A percentile compares a stretch with the other conserved stretches of the same genome.
Conservation (phyloP, 192 early-diverging fungal species). For the Coemansia sp. region DNA sequence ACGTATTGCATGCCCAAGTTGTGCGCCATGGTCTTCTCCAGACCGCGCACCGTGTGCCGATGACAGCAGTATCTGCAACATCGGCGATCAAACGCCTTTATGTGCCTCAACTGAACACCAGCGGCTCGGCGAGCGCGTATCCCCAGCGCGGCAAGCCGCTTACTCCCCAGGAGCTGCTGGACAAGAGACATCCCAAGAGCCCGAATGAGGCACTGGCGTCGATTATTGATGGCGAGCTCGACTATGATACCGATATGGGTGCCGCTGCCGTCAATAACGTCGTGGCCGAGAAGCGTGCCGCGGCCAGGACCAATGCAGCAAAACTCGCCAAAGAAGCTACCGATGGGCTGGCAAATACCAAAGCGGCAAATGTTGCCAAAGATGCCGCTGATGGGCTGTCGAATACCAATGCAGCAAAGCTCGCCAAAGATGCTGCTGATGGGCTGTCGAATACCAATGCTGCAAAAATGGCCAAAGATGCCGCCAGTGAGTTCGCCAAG, state of each 20-base stretch:
- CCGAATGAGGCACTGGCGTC: constrained; percentile 38
- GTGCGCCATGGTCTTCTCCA: constrained; percentile 4
- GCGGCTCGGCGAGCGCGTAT: constrained; percentile 1
- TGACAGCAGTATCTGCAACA: constrained; percentile 2
- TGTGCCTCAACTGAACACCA: constrained; percentile 14
- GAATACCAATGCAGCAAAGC: background rate
- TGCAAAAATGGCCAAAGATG: too few species aligned
- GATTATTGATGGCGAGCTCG: constrained; percentile 51
- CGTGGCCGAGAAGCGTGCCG: constrained; percentile 29
- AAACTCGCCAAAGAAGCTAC: constrained; percentile 10
- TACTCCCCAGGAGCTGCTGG: constrained; percentile 36
- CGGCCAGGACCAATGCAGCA: constrained; percentile 21
- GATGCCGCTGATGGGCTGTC: background rate
- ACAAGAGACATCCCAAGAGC: constrained; percentile 32
- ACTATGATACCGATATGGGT: constrained; percentile 51
- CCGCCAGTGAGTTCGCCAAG: too few species aligned
- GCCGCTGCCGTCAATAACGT: constrained; percentile 47
- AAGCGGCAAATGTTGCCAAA: background rate
- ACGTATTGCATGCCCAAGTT: constrained; percentile 5
- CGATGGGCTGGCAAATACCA: background rate
- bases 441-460: too few species aligned
- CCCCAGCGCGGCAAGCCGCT: background rate
- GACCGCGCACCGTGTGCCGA: background rate
- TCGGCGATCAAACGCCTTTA: constrained; percentile 24
- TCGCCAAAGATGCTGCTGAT: too few species aligned